These are phyloP conservation scores for Prunus fruticosa DNA, from an alignment of 306 rosid genomes.

Conservation along the genomic window DNA sequence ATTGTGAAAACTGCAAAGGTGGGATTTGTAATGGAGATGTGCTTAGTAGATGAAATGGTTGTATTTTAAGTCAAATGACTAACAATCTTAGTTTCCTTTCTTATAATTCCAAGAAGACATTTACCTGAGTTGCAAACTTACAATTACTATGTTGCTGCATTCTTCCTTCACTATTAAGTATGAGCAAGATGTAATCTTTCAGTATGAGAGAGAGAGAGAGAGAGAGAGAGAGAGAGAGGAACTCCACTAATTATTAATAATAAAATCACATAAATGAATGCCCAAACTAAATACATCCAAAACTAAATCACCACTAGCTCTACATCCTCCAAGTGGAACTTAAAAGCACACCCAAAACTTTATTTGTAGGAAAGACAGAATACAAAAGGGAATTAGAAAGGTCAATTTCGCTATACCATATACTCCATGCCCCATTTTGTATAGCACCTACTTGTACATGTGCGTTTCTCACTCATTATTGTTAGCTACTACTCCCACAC, in stretches of 20 bases:
- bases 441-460: constrained; percentile 36
- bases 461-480: constrained; percentile 30
- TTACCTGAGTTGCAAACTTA: not conserved
- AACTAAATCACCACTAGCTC: constrained; percentile 6
- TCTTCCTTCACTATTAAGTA: not conserved
- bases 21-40: not conserved
- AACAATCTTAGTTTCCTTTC: not conserved
- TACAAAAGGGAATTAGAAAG: constrained; percentile 36
- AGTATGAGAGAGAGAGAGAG: not conserved
- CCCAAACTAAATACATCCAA: constrained; percentile 8
- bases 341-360: constrained; percentile 36
- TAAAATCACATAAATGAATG: not conserved
- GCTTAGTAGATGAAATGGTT: not conserved
- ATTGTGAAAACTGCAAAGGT: not conserved
- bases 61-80: not conserved
- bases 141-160: not conserved
- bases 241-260: not conserved
- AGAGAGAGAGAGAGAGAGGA: not conserved
- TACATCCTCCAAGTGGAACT: constrained; percentile 33
- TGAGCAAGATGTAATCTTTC: not conserved
- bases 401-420: constrained; percentile 40
- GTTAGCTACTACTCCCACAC: constrained; percentile 23
- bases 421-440: constrained; percentile 43
- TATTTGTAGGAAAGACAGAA: constrained; percentile 35
- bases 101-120: not conserved